phyloP scores from a whole-genome alignment of 129 eudicot genomes.

The Flaveria sonorensis region DNA sequence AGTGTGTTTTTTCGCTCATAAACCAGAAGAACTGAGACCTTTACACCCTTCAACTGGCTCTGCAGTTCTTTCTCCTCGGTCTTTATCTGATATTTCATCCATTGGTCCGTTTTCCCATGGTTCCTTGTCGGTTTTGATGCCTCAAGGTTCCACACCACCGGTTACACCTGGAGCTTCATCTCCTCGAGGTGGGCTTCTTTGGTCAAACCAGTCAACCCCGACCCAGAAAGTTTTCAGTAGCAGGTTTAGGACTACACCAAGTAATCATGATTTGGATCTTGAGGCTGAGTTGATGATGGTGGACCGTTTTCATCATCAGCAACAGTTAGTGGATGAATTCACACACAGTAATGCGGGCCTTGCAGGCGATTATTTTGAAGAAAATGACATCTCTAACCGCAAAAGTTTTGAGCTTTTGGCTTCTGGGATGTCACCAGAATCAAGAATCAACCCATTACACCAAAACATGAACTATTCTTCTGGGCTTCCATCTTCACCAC shows the following conservation, averaged over 20 bases:
- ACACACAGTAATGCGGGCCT: slow-evolving; percentile 34
- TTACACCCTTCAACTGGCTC: slow-evolving; percentile 84
- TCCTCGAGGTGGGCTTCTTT: slow-evolving; percentile 52
- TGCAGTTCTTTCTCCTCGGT: slow-evolving; percentile 73
- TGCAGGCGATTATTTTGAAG: slow-evolving; percentile 37
- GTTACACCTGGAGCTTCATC: slow-evolving; percentile 52
- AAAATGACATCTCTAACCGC: slow-evolving; percentile 34
- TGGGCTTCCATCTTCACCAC: slow-evolving; percentile 54
- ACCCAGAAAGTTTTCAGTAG: slow-evolving; percentile 49
- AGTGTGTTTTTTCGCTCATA: slow-evolving; percentile 90
- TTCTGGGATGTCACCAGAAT: slow-evolving; percentile 38
- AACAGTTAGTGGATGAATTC: slow-evolving; percentile 48
- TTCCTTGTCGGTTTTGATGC: slow-evolving; percentile 55
- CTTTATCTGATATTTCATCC: slow-evolving; percentile 53
- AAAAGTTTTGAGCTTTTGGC: slow-evolving; percentile 51
- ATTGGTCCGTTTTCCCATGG: slow-evolving; percentile 60
- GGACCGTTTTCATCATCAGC: slow-evolving; percentile 49
- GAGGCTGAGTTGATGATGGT: slow-evolving; percentile 48
- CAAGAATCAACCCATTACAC: slow-evolving; percentile 39
- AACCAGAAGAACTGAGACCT: slow-evolving; percentile 77
- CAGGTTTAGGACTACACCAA: slow-evolving; percentile 56
- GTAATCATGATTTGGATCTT: slow-evolving; percentile 51
- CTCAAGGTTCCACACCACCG: slow-evolving; percentile 54
- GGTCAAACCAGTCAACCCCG: slow-evolving; percentile 67
- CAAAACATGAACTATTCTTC: slow-evolving; percentile 61